Evolutionary conservation across 1,139 yeast genomes (phyloP).

Genomic region (Protomyces pachydermus): DNA sequence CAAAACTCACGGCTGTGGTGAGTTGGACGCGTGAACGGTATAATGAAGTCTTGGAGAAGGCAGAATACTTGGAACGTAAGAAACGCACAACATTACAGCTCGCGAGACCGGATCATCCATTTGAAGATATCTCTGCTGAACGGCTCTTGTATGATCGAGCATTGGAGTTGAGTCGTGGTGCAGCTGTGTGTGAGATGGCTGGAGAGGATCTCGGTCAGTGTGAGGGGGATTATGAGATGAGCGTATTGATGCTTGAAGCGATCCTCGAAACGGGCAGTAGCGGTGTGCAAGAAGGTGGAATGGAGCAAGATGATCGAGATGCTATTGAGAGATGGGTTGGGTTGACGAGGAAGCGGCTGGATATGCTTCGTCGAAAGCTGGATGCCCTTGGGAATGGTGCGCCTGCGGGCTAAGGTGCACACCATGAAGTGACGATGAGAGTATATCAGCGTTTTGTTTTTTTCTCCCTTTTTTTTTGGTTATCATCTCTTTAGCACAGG

Average conservation of each 20-base stretch:
- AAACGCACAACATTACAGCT: constrained; percentile 32
- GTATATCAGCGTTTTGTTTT: background rate
- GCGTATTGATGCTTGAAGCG: constrained; percentile 31
- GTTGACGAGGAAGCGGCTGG: constrained; percentile 11
- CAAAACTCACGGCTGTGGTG: constrained; percentile 67
- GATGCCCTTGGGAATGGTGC: background rate
- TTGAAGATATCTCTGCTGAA: constrained; percentile 55
- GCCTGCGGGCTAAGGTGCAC: too few species aligned
- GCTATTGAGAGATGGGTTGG: constrained; percentile 53
- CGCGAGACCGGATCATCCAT: constrained; percentile 17
- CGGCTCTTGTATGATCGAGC: constrained; percentile 87
- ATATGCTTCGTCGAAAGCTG: constrained; percentile 13
- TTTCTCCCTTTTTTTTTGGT: background rate
- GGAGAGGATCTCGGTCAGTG: constrained; percentile 74
- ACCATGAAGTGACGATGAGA: background rate
- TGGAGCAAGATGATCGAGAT: constrained; percentile 65
- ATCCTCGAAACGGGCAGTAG: constrained; percentile 22
- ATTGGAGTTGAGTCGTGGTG: constrained; percentile 81
- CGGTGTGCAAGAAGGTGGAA: constrained; percentile 36
- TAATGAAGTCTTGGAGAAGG: constrained; percentile 82
- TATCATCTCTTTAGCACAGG: background rate
- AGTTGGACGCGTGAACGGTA: constrained; percentile 90
- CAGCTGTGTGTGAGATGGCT: constrained; percentile 80
- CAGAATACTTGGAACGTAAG: constrained; percentile 62
- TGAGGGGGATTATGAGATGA: constrained; percentile 29